Base-by-base conservation (phyloP, 1,284 basidiomycete species). In the Marasmius tenuissimus region DNA sequence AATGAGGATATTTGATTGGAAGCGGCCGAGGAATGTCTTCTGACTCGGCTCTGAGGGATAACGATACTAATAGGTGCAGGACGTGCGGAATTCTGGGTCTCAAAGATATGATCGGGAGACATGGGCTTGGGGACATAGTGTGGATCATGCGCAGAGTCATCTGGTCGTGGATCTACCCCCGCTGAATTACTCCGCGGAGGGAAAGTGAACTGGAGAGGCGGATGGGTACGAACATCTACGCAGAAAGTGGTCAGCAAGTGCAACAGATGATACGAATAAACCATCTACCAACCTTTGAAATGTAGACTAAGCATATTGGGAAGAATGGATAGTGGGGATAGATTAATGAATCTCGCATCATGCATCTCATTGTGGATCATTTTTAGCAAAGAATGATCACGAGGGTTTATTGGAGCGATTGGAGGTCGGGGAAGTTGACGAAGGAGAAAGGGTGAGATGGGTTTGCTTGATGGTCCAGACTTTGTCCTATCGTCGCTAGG, bases 351-450 rank as follows among this genome's bases (percentile, higher is more conserved):
- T 38, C 87, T 74, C 7, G 82, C 76, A 3, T 81, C 80, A 42
- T 89, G 85, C 83, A 88, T 86, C 66, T 87, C 85, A 38, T 75
- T 78, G 73, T 89, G 90, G n/a, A 89, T 86, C 51, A 74, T 73
- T 65, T 87, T 83, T 22, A 91, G 75, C 18, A 88, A 65, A 0
- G 81, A 80, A 69, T 91, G 89, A 65, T 91, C 87, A n/a, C 86
- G 77, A 4, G 88, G 88, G 67, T 90, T 85, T 5, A 68, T 65
- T 0, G 82, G 79, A 52, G 60, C 85, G 4, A 68, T 65, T 0
- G 82, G 79, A 52, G 60, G 57, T 49, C 59, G 61, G 51, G 62
- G 66, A 18, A 64, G 51, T 16, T 61, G n/a, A 12, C 63, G 57
- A n/a, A 63, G 55, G 20, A 66, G 18, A 18, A 64, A 66, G 11